phyloP scores from a whole-genome alignment of 1,284 basidiomycete genomes.

The Fistulinella staudtii region DNA sequence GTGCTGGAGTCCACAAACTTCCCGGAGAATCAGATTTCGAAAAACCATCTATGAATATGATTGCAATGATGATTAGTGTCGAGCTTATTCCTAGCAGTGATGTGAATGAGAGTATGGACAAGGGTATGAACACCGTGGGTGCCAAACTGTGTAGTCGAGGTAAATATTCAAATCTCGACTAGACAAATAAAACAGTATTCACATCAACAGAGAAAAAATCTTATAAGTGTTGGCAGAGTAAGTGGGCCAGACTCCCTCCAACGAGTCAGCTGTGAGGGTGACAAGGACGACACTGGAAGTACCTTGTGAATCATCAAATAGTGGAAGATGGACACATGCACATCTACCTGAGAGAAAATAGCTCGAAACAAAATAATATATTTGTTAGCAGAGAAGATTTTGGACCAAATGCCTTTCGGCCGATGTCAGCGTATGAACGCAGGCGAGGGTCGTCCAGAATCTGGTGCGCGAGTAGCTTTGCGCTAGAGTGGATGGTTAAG shows the following conservation, averaged over 20 bases:
- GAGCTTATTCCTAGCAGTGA: slow-evolving; percentile 84
- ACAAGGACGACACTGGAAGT: slow-evolving; percentile 71
- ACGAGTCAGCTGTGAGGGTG: slow-evolving; percentile 82
- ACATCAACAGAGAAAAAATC: slow-evolving; percentile 70
- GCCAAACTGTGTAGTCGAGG: slow-evolving; percentile 52
- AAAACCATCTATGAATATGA: slow-evolving; percentile 84
- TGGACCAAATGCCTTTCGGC: slow-evolving; percentile 81
- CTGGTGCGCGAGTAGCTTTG: slow-evolving; percentile 77
- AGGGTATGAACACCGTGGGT: slow-evolving; percentile 81
- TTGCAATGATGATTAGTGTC: slow-evolving; percentile 71
- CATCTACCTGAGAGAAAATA: slow-evolving; percentile 73
- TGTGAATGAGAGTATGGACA: slow-evolving; percentile 80
- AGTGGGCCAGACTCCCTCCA: slow-evolving; percentile 67
- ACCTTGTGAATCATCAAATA: neutral
- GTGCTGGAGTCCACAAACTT: slow-evolving; percentile 72
- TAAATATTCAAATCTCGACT: slow-evolving; percentile 1
- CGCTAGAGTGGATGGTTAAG: slow-evolving; percentile 43
- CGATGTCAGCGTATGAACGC: slow-evolving; percentile 86
- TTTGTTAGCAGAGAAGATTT: slow-evolving; percentile 67
- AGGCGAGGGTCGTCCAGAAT: slow-evolving; percentile 69
- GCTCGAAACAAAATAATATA: slow-evolving; percentile 77
- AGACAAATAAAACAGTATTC: slow-evolving; percentile 23
- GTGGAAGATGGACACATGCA: neutral
- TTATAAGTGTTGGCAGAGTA: slow-evolving; percentile 75
- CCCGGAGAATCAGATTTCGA: slow-evolving; percentile 79